Conservation (phyloP, 345 rosid species). For the Arabis hirsuta region DNA sequence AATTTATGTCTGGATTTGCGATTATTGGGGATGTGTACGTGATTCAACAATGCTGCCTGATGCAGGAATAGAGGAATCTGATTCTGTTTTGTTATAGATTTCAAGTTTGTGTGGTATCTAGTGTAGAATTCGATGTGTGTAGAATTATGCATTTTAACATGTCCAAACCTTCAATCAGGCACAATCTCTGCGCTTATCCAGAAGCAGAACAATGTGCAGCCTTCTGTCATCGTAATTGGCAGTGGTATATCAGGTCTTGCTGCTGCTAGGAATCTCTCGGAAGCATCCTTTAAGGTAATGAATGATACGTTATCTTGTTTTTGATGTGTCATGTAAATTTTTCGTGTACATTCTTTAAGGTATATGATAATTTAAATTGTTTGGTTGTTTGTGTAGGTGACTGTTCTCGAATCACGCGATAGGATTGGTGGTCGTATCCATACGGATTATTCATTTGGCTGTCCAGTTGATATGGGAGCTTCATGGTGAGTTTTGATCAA, state of each 20-base stretch:
- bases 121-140: background rate
- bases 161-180: slow-evolving; percentile 37
- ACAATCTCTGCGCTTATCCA: slow-evolving; percentile 48
- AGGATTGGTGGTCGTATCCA: slow-evolving; percentile 93
- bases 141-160: slow-evolving; percentile 14
- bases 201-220: slow-evolving; percentile 55
- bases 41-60: slow-evolving; percentile 9
- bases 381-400: slow-evolving; percentile 53
- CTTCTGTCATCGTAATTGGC: slow-evolving; percentile 80
- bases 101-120: background rate
- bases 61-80: background rate
- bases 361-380: background rate
- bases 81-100: background rate
- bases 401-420: slow-evolving; percentile 77
- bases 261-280: slow-evolving; percentile 73
- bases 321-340: background rate
- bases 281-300: slow-evolving; percentile 69
- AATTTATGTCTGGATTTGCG: background rate
- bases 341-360: background rate
- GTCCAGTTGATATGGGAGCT: slow-evolving; percentile 93
- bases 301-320: slow-evolving; percentile 4
- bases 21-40: background rate
- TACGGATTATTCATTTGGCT: slow-evolving; percentile 89
- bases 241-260: slow-evolving; percentile 92
- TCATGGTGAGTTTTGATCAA: slow-evolving; percentile 59